These are phyloP conservation scores for Fusarium acutatum DNA, from an alignment of 2,329 filamentous ascomycete genomes.

Conservation along the genomic window DNA sequence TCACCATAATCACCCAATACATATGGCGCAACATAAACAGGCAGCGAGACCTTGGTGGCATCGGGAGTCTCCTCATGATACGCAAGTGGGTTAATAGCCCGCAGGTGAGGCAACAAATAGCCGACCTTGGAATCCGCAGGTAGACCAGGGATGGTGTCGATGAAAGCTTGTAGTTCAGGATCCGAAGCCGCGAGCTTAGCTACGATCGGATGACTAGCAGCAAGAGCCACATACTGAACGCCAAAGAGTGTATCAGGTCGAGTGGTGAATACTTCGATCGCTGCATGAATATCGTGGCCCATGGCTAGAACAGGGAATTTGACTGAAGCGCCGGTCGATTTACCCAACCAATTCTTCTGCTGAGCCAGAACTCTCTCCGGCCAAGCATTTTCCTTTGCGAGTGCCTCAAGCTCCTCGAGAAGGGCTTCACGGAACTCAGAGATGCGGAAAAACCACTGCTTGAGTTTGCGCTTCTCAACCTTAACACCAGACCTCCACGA, in stretches of 20 bases:
- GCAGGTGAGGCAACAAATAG: slow-evolving; percentile 69
- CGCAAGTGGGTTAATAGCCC: slow-evolving; percentile 72
- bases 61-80: slow-evolving; percentile 61
- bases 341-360: slow-evolving; percentile 90
- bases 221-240: slow-evolving; percentile 84
- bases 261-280: slow-evolving; percentile 82
- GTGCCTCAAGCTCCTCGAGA: slow-evolving; percentile 72
- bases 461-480: slow-evolving; percentile 80
- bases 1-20: slow-evolving; percentile 87
- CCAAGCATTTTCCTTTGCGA: slow-evolving; percentile 74
- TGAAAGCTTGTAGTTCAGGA: slow-evolving; percentile 70
- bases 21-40: slow-evolving; percentile 84
- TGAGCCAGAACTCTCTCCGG: slow-evolving; percentile 83
- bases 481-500: slow-evolving; percentile 90
- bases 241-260: slow-evolving; percentile 88
- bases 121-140: slow-evolving; percentile 70
- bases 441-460: slow-evolving; percentile 91
- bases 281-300: slow-evolving; percentile 51
- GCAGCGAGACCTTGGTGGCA: slow-evolving; percentile 66
- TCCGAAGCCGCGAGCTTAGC: slow-evolving; percentile 66
- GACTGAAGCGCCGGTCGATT: slow-evolving; percentile 76
- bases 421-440: slow-evolving; percentile 79
- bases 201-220: slow-evolving; percentile 76
- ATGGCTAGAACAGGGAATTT: slow-evolving; percentile 69
- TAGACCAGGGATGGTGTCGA: slow-evolving; percentile 67